Percentiles rank a stretch among this genome's conserved stretches.
Evolutionary conservation across 192 early-diverging fungal genomes (phyloP).

Genomic region (Helicostylum pulchrum): DNA sequence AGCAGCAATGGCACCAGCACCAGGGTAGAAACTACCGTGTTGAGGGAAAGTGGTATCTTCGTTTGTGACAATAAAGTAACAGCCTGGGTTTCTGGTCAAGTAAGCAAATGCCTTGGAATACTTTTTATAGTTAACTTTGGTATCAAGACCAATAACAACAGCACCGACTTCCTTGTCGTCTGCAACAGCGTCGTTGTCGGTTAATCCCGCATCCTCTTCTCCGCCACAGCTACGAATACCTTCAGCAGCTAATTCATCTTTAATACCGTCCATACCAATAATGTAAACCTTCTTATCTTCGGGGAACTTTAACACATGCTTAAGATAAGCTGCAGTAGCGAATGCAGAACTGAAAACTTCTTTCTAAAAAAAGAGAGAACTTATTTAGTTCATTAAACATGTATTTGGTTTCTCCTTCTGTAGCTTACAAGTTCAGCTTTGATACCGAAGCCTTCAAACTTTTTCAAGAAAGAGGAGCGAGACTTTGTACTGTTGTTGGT

Average conservation of each 20-base stretch:
- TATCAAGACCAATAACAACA: constrained; percentile 91
- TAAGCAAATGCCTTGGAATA: constrained; percentile 88
- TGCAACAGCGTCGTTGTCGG: constrained; percentile 48
- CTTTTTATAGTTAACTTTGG: constrained; percentile 91
- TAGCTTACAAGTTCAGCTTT: constrained; percentile 60
- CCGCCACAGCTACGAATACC: constrained; percentile 66
- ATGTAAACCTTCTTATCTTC: constrained; percentile 88
- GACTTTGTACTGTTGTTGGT: constrained; percentile 97
- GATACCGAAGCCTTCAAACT: constrained; percentile 82
- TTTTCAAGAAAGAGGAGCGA: constrained; percentile 71
- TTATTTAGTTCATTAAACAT: background rate
- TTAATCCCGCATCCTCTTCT: constrained; percentile 48
- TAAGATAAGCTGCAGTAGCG: constrained; percentile 90
- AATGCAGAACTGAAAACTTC: constrained; percentile 94
- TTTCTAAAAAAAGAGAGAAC: constrained; percentile 44
- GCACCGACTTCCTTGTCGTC: constrained; percentile 73
- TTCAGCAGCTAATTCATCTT: constrained; percentile 76
- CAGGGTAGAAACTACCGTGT: constrained; percentile 71
- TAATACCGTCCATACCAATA: constrained; percentile 85
- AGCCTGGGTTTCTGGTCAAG: constrained; percentile 62
- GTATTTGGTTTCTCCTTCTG: background rate
- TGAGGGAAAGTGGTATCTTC: constrained; percentile 88
- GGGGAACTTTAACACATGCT: constrained; percentile 79
- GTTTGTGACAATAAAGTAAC: constrained; percentile 91
- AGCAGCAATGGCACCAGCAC: constrained; percentile 79